Conservation (phyloP, 352 stramenopile genomes). For the Peronospora destructor region DNA sequence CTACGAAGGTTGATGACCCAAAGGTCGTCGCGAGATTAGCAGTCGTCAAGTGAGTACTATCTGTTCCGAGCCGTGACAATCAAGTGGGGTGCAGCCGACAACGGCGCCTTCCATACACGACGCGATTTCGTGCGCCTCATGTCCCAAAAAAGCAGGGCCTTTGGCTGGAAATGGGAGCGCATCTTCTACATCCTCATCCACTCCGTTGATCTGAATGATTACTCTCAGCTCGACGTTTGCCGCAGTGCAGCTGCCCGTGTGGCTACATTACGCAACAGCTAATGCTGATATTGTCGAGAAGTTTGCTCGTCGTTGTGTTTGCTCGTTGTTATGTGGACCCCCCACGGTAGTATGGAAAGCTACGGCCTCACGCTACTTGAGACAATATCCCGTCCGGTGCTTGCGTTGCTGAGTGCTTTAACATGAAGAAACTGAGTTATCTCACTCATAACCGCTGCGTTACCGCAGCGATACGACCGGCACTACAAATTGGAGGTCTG, state of each 20-base stretch:
- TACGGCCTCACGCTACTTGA: constrained; percentile 34
- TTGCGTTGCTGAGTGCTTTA: constrained; percentile 32
- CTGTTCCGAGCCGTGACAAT: constrained; percentile 38
- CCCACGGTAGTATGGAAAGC: constrained; percentile 33
- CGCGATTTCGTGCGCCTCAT: constrained; percentile 35
- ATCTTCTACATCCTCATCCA: constrained; percentile 42
- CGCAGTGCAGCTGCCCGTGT: constrained; percentile 35
- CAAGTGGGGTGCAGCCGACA: constrained; percentile 34
- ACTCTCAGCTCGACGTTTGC: constrained; percentile 26
- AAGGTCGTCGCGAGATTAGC: constrained; percentile 35
- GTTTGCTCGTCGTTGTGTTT: constrained; percentile 46
- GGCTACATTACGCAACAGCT: constrained; percentile 40
- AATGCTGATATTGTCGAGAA: constrained; percentile 36
- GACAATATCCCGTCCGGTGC: constrained; percentile 33
- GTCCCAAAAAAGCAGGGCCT: constrained; percentile 31
- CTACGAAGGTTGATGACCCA: constrained; percentile 32
- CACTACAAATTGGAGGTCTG: constrained; percentile 16
- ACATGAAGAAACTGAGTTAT: constrained; percentile 61
- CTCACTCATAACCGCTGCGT: constrained; percentile 28
- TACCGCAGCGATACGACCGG: constrained; percentile 15
- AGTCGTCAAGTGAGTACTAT: constrained; percentile 28
- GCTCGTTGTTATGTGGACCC: no score
- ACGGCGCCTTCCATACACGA: constrained; percentile 22
- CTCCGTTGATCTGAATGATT: constrained; percentile 29
- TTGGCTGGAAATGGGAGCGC: constrained; percentile 31